Percentiles rank a stretch among this genome's conserved stretches.
Conservation (phyloP, 208 protist species). For the Phytomonas sp. region DNA sequence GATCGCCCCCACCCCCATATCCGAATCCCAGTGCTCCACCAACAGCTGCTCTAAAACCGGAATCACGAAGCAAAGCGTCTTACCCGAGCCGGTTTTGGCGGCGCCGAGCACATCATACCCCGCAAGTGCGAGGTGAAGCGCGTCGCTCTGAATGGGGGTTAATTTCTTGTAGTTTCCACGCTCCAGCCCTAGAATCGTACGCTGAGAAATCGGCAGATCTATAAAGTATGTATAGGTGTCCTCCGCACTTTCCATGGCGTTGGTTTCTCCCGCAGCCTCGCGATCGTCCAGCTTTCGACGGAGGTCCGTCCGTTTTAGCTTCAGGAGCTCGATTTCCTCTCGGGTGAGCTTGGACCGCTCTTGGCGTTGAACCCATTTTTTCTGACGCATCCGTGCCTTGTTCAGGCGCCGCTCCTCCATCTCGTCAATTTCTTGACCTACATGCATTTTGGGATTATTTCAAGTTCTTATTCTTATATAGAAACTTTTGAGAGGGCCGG, state of each 20-base stretch:
- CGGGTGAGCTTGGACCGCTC: conserved; percentile 68
- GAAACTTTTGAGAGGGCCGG: neutral
- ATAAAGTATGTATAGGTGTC: conserved; percentile 57
- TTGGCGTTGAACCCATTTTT: conserved; percentile 75
- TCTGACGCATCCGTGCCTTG: conserved; percentile 46
- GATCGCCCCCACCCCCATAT: conserved; percentile 95
- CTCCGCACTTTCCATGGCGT: conserved; percentile 26
- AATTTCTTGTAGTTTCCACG: conserved; percentile 88
- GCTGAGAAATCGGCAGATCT: conserved; percentile 88
- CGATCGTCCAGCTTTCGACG: conserved; percentile 35
- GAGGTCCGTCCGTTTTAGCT: conserved; percentile 28
- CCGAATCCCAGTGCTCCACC: conserved; percentile 75
- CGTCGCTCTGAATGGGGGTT: conserved; percentile 95
- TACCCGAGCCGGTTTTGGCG: conserved; percentile 97
- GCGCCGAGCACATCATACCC: conserved; percentile 98
- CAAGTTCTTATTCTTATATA: neutral
- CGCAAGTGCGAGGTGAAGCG: conserved; percentile 92
- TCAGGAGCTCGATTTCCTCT: conserved; percentile 53
- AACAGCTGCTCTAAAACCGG: conserved; percentile 94
- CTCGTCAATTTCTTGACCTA: conserved; percentile 21
- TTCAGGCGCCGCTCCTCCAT: conserved; percentile 23
- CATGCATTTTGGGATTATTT: conserved; percentile 8
- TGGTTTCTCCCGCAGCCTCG: conserved; percentile 31
- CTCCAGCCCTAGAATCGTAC: conserved; percentile 87
- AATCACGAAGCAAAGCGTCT: conserved; percentile 98